Conservation (phyloP, 768 basidiomycete species). For the Xerocomus brunneocitrinus region DNA sequence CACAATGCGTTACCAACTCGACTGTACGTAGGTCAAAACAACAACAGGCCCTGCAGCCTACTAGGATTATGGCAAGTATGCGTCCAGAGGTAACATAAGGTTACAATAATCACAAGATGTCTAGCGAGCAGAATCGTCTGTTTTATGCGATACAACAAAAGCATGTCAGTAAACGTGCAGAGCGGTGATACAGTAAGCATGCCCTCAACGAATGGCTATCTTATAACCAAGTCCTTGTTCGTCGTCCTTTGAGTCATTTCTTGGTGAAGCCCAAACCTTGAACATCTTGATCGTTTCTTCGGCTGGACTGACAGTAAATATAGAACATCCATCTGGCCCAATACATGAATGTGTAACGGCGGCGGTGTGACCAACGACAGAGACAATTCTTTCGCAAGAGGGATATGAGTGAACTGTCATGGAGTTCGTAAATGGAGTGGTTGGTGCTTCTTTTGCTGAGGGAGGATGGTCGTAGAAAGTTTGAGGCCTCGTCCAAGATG, state of each 20-base stretch:
- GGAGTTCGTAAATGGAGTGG: constrained; percentile 35
- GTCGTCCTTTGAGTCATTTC: constrained; percentile 14
- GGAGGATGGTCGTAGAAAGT: constrained; percentile 14
- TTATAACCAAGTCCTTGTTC: constrained; percentile 21
- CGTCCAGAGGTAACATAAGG: constrained; percentile 3
- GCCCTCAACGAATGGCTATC: constrained; percentile 24
- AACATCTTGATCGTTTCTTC: constrained; percentile 74
- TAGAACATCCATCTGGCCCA: constrained; percentile 54
- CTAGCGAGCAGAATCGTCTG: constrained; percentile 2
- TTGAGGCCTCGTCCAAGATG: constrained; percentile 26
- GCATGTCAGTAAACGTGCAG: constrained; percentile 9
- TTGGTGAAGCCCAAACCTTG: constrained; percentile 51
- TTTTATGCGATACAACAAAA: constrained; percentile 4
- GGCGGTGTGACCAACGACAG: constrained; percentile 52
- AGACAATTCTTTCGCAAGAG: constrained; percentile 45
- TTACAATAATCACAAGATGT: constrained; percentile 9
- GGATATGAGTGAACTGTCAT: constrained; percentile 53
- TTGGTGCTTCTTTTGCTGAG: constrained; percentile 18
- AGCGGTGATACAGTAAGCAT: constrained; percentile 1
- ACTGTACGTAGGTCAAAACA: background rate
- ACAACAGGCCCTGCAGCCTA: background rate
- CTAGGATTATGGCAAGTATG: background rate
- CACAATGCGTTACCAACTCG: background rate
- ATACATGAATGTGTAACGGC: constrained; percentile 58
- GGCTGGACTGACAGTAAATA: constrained; percentile 59